Evolutionary conservation across 768 basidiomycete genomes (phyloP).

Genomic region (Phylloporus arenicola): DNA sequence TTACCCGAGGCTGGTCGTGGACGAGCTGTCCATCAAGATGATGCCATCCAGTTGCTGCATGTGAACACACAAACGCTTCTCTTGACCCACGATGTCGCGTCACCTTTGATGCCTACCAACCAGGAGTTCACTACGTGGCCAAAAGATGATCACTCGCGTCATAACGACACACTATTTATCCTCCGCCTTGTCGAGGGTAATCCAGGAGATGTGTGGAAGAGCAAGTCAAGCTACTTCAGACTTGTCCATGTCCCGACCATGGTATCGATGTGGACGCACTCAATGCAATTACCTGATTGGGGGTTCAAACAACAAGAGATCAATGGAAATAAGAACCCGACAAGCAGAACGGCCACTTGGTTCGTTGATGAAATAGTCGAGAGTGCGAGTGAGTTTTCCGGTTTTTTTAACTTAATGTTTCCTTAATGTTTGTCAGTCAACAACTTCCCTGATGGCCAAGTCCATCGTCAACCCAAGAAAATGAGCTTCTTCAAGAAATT

Average conservation of each 20-base stretch:
- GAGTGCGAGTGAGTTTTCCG: constrained; percentile 54
- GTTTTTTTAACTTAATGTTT: constrained; percentile 1
- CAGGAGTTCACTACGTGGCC: constrained; percentile 96
- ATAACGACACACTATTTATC: constrained; percentile 88
- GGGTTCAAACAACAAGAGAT: constrained; percentile 96
- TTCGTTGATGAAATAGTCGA: constrained; percentile 77
- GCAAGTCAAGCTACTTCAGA: constrained; percentile 89
- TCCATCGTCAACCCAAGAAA: constrained; percentile 65
- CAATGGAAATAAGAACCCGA: constrained; percentile 91
- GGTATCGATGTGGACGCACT: constrained; percentile 92
- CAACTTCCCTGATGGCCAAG: constrained; percentile 43
- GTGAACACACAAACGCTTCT: constrained; percentile 77
- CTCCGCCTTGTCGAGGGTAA: constrained; percentile 66
- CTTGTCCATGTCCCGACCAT: constrained; percentile 84
- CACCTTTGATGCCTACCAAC: constrained; percentile 94
- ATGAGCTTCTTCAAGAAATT: constrained; percentile 96
- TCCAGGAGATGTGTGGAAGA: constrained; percentile 84
- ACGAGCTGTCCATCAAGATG: constrained; percentile 84
- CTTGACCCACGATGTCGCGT: constrained; percentile 96
- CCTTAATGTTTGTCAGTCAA: constrained; percentile 44
- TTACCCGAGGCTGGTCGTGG: constrained; percentile 92
- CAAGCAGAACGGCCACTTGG: constrained; percentile 83
- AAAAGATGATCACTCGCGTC: constrained; percentile 67
- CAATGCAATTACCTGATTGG: constrained; percentile 87
- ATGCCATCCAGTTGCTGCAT: constrained; percentile 85